Conservation (phyloP, 75 land plant species). For the Cryptomeria japonica region DNA sequence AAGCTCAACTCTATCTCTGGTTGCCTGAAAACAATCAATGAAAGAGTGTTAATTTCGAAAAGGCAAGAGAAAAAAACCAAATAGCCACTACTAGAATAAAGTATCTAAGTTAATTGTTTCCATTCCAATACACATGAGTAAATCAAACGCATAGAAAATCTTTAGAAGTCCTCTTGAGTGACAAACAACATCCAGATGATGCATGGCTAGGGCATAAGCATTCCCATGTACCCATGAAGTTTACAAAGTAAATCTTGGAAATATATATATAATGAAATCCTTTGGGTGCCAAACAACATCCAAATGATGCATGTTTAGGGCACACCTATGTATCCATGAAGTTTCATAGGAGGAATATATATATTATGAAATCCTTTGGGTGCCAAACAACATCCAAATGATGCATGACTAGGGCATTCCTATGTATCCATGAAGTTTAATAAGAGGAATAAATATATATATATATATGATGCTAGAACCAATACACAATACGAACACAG, state of each 20-base stretch:
- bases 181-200: neutral
- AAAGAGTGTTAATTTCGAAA: neutral
- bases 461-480: neutral
- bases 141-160: neutral
- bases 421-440: too few species aligned
- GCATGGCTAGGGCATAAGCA: neutral
- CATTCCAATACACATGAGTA: neutral
- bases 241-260: too few species aligned
- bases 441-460: too few species aligned
- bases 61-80: neutral
- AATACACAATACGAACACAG: neutral
- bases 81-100: neutral
- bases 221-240: neutral
- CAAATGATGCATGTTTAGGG: too few species aligned
- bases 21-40: conserved; percentile 42
- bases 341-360: too few species aligned
- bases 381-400: neutral
- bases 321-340: too few species aligned
- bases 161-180: neutral
- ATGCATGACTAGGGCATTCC: neutral
- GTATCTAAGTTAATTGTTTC: neutral
- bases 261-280: too few species aligned
- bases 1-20: conserved; percentile 54
- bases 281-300: too few species aligned
- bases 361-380: neutral